Conservation (phyloP, 2,329 filamentous ascomycete genomes). For the Diaporthe velutina region DNA sequence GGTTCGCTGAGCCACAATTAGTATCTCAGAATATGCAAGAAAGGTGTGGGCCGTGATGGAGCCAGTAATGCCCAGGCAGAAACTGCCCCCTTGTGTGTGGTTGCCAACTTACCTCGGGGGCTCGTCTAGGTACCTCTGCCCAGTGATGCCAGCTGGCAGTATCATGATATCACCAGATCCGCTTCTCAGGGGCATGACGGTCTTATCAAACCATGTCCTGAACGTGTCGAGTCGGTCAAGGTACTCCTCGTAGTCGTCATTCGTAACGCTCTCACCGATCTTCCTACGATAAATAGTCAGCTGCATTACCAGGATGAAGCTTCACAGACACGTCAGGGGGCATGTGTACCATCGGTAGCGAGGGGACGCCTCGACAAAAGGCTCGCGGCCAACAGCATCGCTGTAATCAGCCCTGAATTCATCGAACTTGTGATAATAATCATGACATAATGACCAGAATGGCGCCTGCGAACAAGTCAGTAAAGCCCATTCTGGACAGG, state of each 20-base stretch:
- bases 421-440: constrained; percentile 23
- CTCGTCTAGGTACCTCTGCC: constrained; percentile 25
- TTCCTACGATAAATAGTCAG: constrained; percentile 6
- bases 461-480: constrained; percentile 29
- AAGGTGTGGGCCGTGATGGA: neutral
- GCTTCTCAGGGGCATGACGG: constrained; percentile 2
- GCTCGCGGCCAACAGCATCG: constrained; percentile 23
- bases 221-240: constrained; percentile 25
- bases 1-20: constrained; percentile 26
- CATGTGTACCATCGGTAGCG: constrained; percentile 24
- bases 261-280: constrained; percentile 28
- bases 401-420: constrained; percentile 31
- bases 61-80: neutral
- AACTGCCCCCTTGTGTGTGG: no score
- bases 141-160: constrained; percentile 27
- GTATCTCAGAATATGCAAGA: neutral
- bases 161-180: constrained; percentile 20
- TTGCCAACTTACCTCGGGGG: constrained; percentile 27
- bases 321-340: neutral
- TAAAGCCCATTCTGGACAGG: no score
- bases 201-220: constrained; percentile 35
- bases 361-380: constrained; percentile 33
- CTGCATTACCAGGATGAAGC: no score
- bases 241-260: constrained; percentile 29
- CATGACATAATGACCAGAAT: constrained; percentile 34